Conservation (phyloP, 352 stramenopile species). For the Phytophthora ohioensis region DNA sequence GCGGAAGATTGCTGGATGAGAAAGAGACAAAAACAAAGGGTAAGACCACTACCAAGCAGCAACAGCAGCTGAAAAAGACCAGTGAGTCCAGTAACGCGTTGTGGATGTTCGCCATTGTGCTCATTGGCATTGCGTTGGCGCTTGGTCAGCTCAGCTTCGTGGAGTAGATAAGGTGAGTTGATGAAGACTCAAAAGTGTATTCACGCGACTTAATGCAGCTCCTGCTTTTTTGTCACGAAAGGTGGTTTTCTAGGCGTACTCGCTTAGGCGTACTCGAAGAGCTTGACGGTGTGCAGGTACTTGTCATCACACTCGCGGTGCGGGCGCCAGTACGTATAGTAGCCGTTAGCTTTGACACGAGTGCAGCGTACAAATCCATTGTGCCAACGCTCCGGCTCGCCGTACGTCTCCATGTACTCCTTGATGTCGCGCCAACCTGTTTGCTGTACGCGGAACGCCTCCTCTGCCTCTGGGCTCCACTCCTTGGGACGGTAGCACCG, state of each 20-base stretch:
- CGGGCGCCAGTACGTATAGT: constrained; percentile 84
- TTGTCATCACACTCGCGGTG: constrained; percentile 86
- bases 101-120: constrained; percentile 53
- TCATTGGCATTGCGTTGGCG: constrained; percentile 44
- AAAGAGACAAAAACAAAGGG: constrained; percentile 22
- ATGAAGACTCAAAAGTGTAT: constrained; percentile 24
- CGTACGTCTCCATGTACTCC: constrained; percentile 84
- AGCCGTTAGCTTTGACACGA: constrained; percentile 83
- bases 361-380: constrained; percentile 85
- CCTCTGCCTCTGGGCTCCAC: constrained; percentile 73
- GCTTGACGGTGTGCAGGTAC: constrained; percentile 81
- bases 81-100: constrained; percentile 33
- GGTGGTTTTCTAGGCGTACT: constrained; percentile 54
- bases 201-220: constrained; percentile 18
- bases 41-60: constrained; percentile 5
- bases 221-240: constrained; percentile 3
- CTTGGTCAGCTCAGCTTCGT: constrained; percentile 47
- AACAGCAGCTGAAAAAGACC: constrained; percentile 18
- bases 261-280: constrained; percentile 84
- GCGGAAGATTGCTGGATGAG: constrained; percentile 58
- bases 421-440: constrained; percentile 80
- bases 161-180: constrained; percentile 25
- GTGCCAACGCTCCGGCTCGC: constrained; percentile 74
- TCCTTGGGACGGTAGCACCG: constrained; percentile 75
- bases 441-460: constrained; percentile 82